These are phyloP conservation scores for Cucurbitaria berberidis DNA, from an alignment of 2,329 filamentous ascomycete genomes.

Conservation along the genomic window DNA sequence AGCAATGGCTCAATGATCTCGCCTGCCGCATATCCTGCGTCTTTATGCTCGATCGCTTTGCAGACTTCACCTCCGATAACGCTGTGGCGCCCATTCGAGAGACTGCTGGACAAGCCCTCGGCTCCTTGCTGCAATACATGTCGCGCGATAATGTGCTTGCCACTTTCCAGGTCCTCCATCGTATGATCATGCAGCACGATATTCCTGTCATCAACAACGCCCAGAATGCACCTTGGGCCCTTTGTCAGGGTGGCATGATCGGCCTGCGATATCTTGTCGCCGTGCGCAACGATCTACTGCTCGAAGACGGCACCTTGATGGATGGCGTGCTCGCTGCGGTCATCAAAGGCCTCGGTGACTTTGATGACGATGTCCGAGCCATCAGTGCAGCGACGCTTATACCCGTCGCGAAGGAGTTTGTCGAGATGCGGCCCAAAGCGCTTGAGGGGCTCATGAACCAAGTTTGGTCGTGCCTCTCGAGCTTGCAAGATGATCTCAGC, in stretches of 20 bases:
- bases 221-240: conserved; percentile 80
- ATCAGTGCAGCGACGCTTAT: conserved; percentile 98
- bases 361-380: conserved; percentile 93
- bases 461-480: conserved; percentile 96
- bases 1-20: conserved; percentile 88
- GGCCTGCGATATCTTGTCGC: conserved; percentile 94
- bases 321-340: conserved; percentile 92
- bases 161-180: conserved; percentile 83
- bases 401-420: conserved; percentile 94
- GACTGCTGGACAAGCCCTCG: conserved; percentile 91
- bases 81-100: conserved; percentile 96
- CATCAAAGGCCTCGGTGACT: conserved; percentile 90
- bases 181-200: conserved; percentile 91
- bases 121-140: conserved; percentile 85
- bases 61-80: conserved; percentile 96
- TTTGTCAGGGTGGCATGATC: conserved; percentile 98
- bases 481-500: conserved; percentile 94
- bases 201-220: conserved; percentile 54
- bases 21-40: conserved; percentile 95
- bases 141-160: conserved; percentile 78
- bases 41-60: conserved; percentile 96
- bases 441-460: conserved; percentile 87
- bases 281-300: conserved; percentile 87
- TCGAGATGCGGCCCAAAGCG: conserved; percentile 78
- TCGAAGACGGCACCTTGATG: conserved; percentile 83